Percentiles rank a stretch among this genome's conserved stretches.
Conservation (phyloP, 306 rosid species). For the Rosa persica region DNA sequence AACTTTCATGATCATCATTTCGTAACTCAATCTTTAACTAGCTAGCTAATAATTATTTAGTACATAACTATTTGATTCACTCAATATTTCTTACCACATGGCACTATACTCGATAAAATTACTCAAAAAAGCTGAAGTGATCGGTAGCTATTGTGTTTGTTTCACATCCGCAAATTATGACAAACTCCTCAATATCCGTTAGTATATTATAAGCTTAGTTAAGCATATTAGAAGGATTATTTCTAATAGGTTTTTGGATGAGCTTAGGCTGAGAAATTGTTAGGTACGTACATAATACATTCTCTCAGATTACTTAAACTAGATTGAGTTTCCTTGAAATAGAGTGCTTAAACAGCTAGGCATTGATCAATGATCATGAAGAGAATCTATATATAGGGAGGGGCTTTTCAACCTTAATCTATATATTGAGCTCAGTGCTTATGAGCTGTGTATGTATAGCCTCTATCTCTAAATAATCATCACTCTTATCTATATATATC, state of each 20-base stretch:
- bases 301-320: not conserved
- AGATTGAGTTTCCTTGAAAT: not conserved
- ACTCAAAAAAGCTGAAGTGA: not conserved
- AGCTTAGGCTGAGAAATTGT: not conserved
- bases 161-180: not conserved
- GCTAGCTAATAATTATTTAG: too few species aligned
- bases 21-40: not conserved
- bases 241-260: not conserved
- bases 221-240: not conserved
- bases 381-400: not conserved
- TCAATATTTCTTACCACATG: not conserved
- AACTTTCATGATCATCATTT: too few species aligned
- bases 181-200: not conserved
- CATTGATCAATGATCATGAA: not conserved
- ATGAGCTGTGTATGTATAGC: not conserved
- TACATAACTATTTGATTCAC: too few species aligned
- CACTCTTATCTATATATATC: not conserved
- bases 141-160: not conserved
- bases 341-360: not conserved
- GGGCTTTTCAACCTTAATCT: not conserved
- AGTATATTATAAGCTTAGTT: too few species aligned
- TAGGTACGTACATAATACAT: not conserved
- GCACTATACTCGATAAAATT: not conserved
- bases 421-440: constrained; percentile 19
- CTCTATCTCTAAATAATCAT: constrained; percentile 17